These are phyloP conservation scores for Talaromyces sp. DNA, from an alignment of 2,329 filamentous ascomycete species.

Conservation along the genomic window DNA sequence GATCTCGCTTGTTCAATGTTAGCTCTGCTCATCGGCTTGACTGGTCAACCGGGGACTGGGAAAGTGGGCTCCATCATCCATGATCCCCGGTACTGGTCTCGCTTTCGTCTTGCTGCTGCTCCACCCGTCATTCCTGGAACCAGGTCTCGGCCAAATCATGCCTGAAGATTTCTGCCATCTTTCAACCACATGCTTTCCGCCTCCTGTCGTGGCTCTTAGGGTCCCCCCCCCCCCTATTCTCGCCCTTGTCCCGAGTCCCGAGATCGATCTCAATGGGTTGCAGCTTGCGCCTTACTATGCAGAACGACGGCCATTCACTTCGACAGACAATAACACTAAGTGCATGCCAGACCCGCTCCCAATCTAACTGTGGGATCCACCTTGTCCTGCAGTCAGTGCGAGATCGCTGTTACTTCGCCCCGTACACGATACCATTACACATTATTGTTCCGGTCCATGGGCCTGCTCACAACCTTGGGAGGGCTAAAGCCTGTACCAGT, in stretches of 20 bases:
- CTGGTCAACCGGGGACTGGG: not conserved
- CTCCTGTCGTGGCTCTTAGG: not conserved
- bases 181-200: not conserved
- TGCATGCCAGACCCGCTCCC: not conserved
- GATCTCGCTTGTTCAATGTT: not conserved
- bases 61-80: not conserved
- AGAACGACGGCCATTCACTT: not conserved
- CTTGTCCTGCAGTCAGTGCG: not conserved
- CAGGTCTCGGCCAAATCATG: not conserved
- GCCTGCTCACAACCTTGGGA: not conserved
- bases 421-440: not conserved
- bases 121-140: not conserved
- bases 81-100: not conserved
- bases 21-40: not conserved
- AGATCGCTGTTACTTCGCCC: not conserved
- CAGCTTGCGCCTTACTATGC: not conserved
- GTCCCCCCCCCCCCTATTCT: not conserved
- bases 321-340: not conserved
- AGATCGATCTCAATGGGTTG: not conserved
- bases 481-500: not conserved
- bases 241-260: not conserved
- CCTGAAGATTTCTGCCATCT: not conserved
- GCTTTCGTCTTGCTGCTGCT: not conserved
- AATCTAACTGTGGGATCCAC: not conserved
- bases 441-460: not conserved